A percentile compares a stretch with the other conserved stretches of the same genome.
These are phyloP conservation scores for Apiospora malaysiana DNA, from an alignment of 2,329 filamentous ascomycete species.

Conservation along the genomic window DNA sequence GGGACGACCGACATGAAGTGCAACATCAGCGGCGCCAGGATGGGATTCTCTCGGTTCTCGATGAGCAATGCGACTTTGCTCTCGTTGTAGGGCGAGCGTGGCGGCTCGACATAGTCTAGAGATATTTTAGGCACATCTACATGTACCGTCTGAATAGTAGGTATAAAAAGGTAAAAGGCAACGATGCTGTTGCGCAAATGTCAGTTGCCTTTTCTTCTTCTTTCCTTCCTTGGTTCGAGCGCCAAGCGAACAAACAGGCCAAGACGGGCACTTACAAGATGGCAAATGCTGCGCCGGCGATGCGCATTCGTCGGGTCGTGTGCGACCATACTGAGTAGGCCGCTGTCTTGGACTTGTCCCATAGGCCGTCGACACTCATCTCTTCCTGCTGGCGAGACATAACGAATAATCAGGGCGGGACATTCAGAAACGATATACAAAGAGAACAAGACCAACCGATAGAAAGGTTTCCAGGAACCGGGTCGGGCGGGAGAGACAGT, in stretches of 20 bases:
- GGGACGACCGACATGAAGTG: conserved; percentile 63
- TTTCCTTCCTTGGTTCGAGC: no score
- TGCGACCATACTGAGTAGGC: conserved; percentile 37
- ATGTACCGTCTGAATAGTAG: conserved; percentile 22
- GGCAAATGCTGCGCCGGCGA: conserved; percentile 38
- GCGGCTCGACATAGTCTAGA: conserved; percentile 41
- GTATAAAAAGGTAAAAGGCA: conserved; percentile 24
- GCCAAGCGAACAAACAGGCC: background rate
- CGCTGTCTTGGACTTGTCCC: conserved; percentile 32
- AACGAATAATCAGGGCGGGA: conserved; percentile 2
- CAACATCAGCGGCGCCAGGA: conserved; percentile 58
- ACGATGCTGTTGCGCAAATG: conserved; percentile 17
- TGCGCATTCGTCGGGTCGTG: conserved; percentile 43
- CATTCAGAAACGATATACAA: conserved; percentile 23
- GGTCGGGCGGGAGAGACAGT: background rate
- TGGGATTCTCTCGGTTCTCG: conserved; percentile 55
- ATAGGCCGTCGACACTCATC: conserved; percentile 30
- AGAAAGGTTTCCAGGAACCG: background rate
- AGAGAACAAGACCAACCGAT: conserved; percentile 14
- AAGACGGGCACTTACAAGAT: conserved; percentile 37
- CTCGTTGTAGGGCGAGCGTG: conserved; percentile 48
- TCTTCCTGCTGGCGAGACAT: conserved; percentile 29
- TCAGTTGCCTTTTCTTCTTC: background rate
- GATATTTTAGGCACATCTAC: conserved; percentile 29
- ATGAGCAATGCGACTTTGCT: conserved; percentile 62